Evolutionary conservation across 352 stramenopile species (phyloP), one percentile per base, ranked within the genome.

Genomic region (Phytophthora meadii): DNA sequence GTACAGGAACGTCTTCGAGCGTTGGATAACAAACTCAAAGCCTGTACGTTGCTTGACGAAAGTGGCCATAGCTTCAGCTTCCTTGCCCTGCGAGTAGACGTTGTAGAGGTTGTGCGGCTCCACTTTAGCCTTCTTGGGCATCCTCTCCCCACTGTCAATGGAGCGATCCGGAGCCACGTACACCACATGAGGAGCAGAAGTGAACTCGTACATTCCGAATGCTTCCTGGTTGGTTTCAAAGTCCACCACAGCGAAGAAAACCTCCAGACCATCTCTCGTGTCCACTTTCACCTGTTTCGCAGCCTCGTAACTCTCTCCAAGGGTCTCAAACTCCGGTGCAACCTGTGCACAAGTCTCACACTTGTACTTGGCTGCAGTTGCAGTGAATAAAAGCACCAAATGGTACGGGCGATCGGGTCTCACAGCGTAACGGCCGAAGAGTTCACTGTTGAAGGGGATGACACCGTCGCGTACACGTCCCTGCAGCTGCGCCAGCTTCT

Each of bases 31-130:
- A 54, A 91, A 82, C 67, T 93, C 83, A 48, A 94, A 93, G 58
- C 88, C 88, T 7, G 88, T 94, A 60, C 92, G 90, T 37, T 89
- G 77, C 73, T 88, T 88, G 54, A 95, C 78, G 51, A 93, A 95
- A 14, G 66, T 46, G 48, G 78, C 74, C 48, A 95, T 83, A 41
- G 80, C 41, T 40, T 95, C 85, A 2, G 88, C 88, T 14, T 80
- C 64, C 49, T 90, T 92, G 60, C 88, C 86, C 48, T 81, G 70
- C 47, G 84, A 82, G 70, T 94, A 93, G 15, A 93, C 71, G 65
- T 92, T 94, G 74, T 89, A 93, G 39, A 93, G 62, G 68, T 95
- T 72, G 47, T 77, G 58, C 15, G 76, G 59, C 8, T 76, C 66
- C 25, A 89, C 54, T 62, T 83, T 72, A 30, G 80, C 44, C 76